Base-by-base conservation (phyloP, 495 filamentous ascomycete genomes). In the Endocarpon pusillum region DNA sequence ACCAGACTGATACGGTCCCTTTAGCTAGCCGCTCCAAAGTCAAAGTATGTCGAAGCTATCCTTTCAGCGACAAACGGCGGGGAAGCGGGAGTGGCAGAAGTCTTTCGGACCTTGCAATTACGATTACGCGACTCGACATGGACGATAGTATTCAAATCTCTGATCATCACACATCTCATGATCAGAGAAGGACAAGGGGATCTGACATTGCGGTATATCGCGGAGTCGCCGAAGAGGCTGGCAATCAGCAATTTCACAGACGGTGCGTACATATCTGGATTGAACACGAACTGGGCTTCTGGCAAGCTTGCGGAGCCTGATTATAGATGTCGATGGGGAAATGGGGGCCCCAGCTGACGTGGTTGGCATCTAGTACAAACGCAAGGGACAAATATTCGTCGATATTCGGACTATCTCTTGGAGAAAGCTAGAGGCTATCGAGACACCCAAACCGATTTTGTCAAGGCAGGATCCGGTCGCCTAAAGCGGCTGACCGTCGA, bases 11-110 rank as follows among this genome's bases (percentile, higher is more conserved):
- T 19, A 29, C 12, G 32, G n/a, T n/a, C n/a, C n/a, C 14, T 30
- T 28, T 16, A 93, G 80, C 79, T 85, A 57, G 89, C 91, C 34
- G 79, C 89, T 39, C 89, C 89, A 16, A 99, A 99, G 63, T 87
- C 91, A 32, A 99, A 99, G 63, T 97, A 99, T 62, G 86, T 99
- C 59, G 91, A 99, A 53, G 83, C 94, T 48, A 94, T 99, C 50
- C 69, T 99, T 14, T 69, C 92, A 44, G 91, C 89, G 40, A 99
- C 89, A 21, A 84, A 94, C 55, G 73, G 83, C 3, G 89, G 89
- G 41, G 89, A 99, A 52, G 80, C 83, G 11, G 89, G 91, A 37
- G 84, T 99, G 31, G 91, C 78, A 27, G 89, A 99, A 55, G 80
- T 99, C 29, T 96, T 99, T 48, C 72, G 91, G 28, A 81, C 85